These are phyloP conservation scores for Melampsora larici-populina DNA, from an alignment of 1,284 basidiomycete genomes.

Conservation along the genomic window DNA sequence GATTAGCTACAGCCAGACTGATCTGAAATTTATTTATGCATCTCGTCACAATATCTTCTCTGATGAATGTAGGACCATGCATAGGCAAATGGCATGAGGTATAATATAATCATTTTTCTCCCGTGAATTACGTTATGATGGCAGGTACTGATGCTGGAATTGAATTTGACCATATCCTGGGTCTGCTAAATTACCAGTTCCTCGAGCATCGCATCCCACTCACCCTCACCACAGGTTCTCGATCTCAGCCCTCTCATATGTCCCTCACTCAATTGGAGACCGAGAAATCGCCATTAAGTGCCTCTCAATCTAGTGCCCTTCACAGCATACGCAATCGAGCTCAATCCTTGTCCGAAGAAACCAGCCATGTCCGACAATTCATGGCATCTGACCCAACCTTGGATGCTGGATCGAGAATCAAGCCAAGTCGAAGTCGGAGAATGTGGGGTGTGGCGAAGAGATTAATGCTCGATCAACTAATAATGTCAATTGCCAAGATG, in stretches of 20 bases:
- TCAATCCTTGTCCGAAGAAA: background rate
- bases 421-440: background rate
- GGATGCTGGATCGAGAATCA: background rate
- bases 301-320: background rate
- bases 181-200: background rate
- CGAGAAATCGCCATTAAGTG: slow-evolving; percentile 7
- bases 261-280: background rate
- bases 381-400: background rate
- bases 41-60: background rate
- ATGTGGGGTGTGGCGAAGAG: slow-evolving; percentile 17
- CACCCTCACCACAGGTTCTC: background rate
- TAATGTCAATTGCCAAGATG: slow-evolving; percentile 1
- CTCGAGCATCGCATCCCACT: slow-evolving; percentile 19
- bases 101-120: background rate
- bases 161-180: too few species aligned
- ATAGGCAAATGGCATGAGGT: slow-evolving; percentile 40
- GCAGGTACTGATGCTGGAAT: background rate
- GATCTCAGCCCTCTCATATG: background rate
- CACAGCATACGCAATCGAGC: slow-evolving; percentile 19
- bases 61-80: slow-evolving; percentile 25
- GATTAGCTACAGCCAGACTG: background rate
- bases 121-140: background rate
- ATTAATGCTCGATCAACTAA: slow-evolving; percentile 18
- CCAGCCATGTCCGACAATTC: background rate
- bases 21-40: background rate